Percentiles rank a stretch among this genome's conserved stretches.
Conservation (phyloP, 352 stramenopile genomes). For the Phytophthora megakarya region DNA sequence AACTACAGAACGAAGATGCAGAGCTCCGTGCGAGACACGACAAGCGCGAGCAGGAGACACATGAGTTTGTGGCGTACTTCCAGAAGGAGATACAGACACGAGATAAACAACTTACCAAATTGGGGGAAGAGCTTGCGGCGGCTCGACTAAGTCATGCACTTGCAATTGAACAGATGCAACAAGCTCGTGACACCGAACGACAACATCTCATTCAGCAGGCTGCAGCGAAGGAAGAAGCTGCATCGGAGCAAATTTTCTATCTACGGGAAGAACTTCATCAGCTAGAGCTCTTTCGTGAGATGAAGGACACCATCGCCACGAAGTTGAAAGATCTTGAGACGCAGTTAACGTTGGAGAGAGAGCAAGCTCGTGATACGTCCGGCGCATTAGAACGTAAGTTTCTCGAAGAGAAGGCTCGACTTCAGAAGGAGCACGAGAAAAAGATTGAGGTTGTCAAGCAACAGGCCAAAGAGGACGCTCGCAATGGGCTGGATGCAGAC, state of each 20-base stretch:
- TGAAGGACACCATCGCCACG: conserved; percentile 63
- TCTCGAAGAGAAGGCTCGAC: conserved; percentile 82
- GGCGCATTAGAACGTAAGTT: conserved; percentile 86
- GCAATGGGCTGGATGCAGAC: conserved; percentile 89
- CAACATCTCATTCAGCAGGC: conserved; percentile 55
- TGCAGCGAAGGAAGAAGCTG: conserved; percentile 53
- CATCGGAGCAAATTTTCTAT: conserved; percentile 61
- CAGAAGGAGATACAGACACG: conserved; percentile 91
- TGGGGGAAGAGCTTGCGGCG: conserved; percentile 84
- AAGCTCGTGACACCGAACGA: conserved; percentile 49
- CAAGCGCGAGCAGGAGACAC: conserved; percentile 92
- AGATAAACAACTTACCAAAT: conserved; percentile 72
- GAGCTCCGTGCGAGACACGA: conserved; percentile 73
- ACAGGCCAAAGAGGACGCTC: conserved; percentile 89
- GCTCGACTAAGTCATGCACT: conserved; percentile 64
- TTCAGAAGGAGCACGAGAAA: conserved; percentile 87
- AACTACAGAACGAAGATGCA: conserved; percentile 83
- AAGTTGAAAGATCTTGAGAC: conserved; percentile 70
- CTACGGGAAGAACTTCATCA: conserved; percentile 72
- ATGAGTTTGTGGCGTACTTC: conserved; percentile 95
- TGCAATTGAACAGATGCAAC: conserved; percentile 56
- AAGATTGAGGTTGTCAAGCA: conserved; percentile 86
- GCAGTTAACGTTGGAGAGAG: conserved; percentile 59
- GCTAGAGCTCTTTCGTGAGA: conserved; percentile 68
- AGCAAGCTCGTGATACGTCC: conserved; percentile 57